Base-by-base conservation (phyloP, 2,329 filamentous ascomycete species). In the Chalaropsis thielavioides region DNA sequence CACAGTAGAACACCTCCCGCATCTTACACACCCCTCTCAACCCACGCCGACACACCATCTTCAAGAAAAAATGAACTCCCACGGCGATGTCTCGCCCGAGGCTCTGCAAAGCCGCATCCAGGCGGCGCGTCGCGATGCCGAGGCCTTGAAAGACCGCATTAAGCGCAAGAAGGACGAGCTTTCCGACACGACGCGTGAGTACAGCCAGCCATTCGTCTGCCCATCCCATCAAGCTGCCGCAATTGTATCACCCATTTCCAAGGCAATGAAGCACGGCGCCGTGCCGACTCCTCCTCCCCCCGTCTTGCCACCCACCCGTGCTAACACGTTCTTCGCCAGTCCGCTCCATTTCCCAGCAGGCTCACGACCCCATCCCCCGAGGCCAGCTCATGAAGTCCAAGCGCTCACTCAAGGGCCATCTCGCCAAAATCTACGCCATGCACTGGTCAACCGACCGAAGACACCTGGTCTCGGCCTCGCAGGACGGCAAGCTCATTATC, bases 101-200 rank as follows among this genome's bases (percentile, higher is more conserved):
- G 82, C 83, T 76, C 95, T 96, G 85, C 92, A 97, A 83, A 88
- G 92, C 79, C 88, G 88, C 78, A 92, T 94, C 72, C 88, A 90
- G 74, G 87, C 89, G 73, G 92, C 94, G 75, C 87, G 94, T 77
- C 90, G 94, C 81, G 94, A 99, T 83, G 94, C 94, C 72, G 94
- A 97, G 81, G 92, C 89, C 64, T 81, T 97, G 72, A 97, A 97
- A 83, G 92, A 97, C 76, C 88, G 90, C 77, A 97, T 97, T 85
- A 97, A 96, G 87, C 86, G 92, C 79, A 96, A 95, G 86, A 97
- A 97, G 88, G 94, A 99, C 84, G 94, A 97, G 79, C 84, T 99
- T 72, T 92, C 92, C 75, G 94, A 99, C 78, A 95, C 92, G 69
- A 95, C 92, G 74, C 87, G 94, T 99, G 86, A 84, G 92, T 83